Conservation (phyloP, 2,329 filamentous ascomycete species). For the Fusarium subtropicale region DNA sequence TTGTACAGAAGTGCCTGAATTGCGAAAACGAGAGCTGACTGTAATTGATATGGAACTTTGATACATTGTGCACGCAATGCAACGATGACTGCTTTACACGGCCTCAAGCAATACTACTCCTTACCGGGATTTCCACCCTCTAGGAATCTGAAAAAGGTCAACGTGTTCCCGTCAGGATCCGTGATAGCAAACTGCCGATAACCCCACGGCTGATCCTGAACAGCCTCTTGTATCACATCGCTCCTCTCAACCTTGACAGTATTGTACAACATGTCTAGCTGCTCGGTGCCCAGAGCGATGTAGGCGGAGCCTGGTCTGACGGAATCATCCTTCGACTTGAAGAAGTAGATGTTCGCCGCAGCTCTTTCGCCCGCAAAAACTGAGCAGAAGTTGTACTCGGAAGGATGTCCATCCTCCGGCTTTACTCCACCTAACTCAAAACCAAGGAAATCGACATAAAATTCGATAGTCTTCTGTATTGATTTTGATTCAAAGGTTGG, state of each 20-base stretch:
- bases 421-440: slow-evolving; percentile 27
- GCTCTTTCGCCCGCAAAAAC: slow-evolving; percentile 26
- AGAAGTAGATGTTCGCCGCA: slow-evolving; percentile 37
- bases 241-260: slow-evolving; percentile 15
- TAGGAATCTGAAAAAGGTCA: slow-evolving; percentile 37
- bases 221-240: slow-evolving; percentile 17
- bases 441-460: slow-evolving; percentile 25
- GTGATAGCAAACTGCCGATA: slow-evolving; percentile 35
- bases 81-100: neutral
- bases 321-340: slow-evolving; percentile 17
- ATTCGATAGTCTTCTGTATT: slow-evolving; percentile 22
- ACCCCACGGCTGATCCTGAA: slow-evolving; percentile 32
- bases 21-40: neutral
- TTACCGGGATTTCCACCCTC: slow-evolving; percentile 29
- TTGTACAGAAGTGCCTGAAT: neutral
- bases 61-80: neutral
- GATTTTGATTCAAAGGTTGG: slow-evolving; percentile 34
- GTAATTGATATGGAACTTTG: neutral
- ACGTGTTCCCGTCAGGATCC: slow-evolving; percentile 26
- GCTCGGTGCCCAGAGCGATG: slow-evolving; percentile 24
- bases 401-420: slow-evolving; percentile 12
- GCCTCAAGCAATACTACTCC: slow-evolving; percentile 3
- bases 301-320: slow-evolving; percentile 26
- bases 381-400: slow-evolving; percentile 32
- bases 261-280: slow-evolving; percentile 25